Conservation (phyloP, 331 rosid genomes). For the Telfairia occidentalis region DNA sequence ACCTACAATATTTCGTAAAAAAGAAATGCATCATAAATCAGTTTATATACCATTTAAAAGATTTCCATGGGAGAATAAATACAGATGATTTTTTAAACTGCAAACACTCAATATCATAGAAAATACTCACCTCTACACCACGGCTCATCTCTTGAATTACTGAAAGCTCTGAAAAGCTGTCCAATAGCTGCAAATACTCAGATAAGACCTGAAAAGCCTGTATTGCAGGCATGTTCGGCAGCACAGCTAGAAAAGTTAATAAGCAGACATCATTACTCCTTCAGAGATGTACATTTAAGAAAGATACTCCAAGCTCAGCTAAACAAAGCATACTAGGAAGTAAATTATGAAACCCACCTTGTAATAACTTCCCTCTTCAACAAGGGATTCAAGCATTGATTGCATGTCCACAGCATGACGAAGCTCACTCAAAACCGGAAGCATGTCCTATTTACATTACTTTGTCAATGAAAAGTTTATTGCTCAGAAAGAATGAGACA, state of each 20-base stretch:
- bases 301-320: background rate
- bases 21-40: background rate
- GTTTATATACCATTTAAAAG: background rate
- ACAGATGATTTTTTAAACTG: background rate
- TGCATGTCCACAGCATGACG: conserved; percentile 74
- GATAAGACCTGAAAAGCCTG: conserved; percentile 98
- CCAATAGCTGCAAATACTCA: conserved; percentile 87
- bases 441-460: conserved; percentile 50
- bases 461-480: background rate
- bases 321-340: conserved; percentile 16
- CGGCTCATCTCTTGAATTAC: conserved; percentile 89
- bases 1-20: conserved; percentile 32
- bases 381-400: conserved; percentile 74
- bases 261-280: conserved; percentile 2
- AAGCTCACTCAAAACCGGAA: conserved; percentile 80
- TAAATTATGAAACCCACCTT: conserved; percentile 46
- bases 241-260: conserved; percentile 10
- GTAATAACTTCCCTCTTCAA: conserved; percentile 83
- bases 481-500: background rate
- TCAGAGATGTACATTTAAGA: background rate
- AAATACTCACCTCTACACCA: conserved; percentile 67
- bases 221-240: conserved; percentile 20
- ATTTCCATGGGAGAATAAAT: background rate
- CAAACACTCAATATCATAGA: background rate
- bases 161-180: conserved; percentile 76